Evolutionary conservation across 768 basidiomycete genomes (phyloP), one percentile per base, ranked within the genome.

Genomic region (Macrolepiota dolichaula): DNA sequence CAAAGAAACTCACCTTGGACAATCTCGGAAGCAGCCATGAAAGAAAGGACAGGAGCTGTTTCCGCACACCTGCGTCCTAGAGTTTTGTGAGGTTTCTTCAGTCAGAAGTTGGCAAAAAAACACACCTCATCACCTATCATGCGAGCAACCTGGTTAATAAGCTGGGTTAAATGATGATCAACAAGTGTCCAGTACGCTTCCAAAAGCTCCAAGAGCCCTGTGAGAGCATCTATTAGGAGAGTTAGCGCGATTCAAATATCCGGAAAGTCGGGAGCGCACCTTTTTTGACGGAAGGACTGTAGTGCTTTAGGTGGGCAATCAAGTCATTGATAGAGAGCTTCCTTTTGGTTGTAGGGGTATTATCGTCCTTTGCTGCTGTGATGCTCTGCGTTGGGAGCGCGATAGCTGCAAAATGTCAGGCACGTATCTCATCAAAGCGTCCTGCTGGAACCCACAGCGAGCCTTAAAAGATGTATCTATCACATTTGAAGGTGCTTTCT

Each of bases 381-480:
- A 94, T 92, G 37, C 87, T 89, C 75, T 98, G 96, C 0, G 83
- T 82, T 0, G 96, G 96, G 32, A 98, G 80, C 24, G 87, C 89
- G 71, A 98, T 96, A 24, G 93, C 96, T 98, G 68, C 19, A n/a
- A 51, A 29, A 57, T 50, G 55, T 63, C 42, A 61, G 64, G 57
- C 29, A 65, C 70, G 59, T 40, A 57, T 46, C 62, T 17, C 46
- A 37, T 29, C 38, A 19, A 29, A 19, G 53, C 37, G 51, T 19
- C n/a, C n/a, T 32, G 55, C 36, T n/a, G 49, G 40, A 52, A 79
- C 91, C 67, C 69, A 97, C 96, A 93, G 62, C 93, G 86, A 35
- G 94, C 87, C 71, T 96, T 94, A 83, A 96, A 98, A 1, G 96
- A 95, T 1, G 96, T 98, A 74, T 98, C 93, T 65, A 98, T 85